Evolutionary conservation across 163 green algal genomes (phyloP).

Genomic region (Chlamydomonas reinhardtii): DNA sequence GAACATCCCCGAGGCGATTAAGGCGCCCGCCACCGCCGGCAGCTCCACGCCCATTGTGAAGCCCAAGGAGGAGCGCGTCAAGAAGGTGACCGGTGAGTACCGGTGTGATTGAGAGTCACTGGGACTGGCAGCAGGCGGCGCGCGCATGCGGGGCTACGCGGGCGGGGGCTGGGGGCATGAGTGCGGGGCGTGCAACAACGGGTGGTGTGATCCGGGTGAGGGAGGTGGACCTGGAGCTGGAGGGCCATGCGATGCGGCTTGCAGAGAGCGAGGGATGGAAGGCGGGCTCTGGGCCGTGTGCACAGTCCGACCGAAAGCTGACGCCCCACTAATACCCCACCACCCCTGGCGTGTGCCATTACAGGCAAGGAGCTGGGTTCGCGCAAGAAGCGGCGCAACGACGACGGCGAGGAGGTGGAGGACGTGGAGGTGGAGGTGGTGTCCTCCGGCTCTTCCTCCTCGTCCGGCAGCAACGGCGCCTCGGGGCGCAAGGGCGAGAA

Average conservation of each 20-base stretch:
- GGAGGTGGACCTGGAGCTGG: too few relatives aligned
- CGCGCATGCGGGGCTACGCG: background rate
- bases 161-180: background rate
- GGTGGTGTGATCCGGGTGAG: too few relatives aligned
- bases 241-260: too few relatives aligned
- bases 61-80: constrained; percentile 72
- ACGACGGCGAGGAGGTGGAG: constrained; percentile 44
- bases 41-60: constrained; percentile 41
- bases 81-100: constrained; percentile 62
- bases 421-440: constrained; percentile 48
- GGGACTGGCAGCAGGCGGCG: background rate
- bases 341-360: too few relatives aligned
- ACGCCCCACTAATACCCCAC: too few relatives aligned
- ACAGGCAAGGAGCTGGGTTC: constrained; percentile 74
- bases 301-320: too few relatives aligned
- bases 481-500: constrained; percentile 70
- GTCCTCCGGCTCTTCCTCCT: background rate
- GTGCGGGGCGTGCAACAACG: background rate
- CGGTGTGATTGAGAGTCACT: too few relatives aligned
- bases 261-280: too few relatives aligned
- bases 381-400: constrained; percentile 57
- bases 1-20: constrained; percentile 44
- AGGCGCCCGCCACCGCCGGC: background rate
- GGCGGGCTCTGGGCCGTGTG: too few relatives aligned
- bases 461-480: constrained; percentile 26